phyloP scores from a whole-genome alignment of 2,329 filamentous ascomycete species.

The Colletotrichum sublineola region DNA sequence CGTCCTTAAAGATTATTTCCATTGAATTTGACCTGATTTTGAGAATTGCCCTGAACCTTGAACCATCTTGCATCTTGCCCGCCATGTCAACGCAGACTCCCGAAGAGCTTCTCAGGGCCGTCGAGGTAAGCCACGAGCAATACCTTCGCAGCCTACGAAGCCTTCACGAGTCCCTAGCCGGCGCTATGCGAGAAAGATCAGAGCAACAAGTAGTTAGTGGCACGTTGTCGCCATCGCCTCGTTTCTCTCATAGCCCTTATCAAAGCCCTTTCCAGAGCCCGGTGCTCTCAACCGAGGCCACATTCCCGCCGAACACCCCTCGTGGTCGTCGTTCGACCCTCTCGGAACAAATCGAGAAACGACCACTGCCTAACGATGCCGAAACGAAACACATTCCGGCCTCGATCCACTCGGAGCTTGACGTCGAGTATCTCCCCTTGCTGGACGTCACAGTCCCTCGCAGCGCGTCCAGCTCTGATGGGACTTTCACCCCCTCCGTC shows the following conservation, averaged over 20 bases:
- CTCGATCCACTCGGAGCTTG: constrained; percentile 43
- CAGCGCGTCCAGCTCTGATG: background rate
- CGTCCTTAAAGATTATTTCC: background rate
- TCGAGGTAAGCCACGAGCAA: constrained; percentile 53
- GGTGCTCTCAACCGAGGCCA: constrained; percentile 19
- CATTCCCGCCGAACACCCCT: constrained; percentile 34
- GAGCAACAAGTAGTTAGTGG: constrained; percentile 12
- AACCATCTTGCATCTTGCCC: background rate
- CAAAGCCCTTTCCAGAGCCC: constrained; percentile 37
- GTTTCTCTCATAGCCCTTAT: constrained; percentile 27
- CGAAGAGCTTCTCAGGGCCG: constrained; percentile 52
- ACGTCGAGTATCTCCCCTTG: constrained; percentile 42
- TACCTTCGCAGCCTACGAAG: constrained; percentile 49
- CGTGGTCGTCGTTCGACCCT: constrained; percentile 49
- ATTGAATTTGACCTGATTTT: background rate
- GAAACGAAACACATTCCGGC: constrained; percentile 38
- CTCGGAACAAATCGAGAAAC: constrained; percentile 43
- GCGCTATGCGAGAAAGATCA: constrained; percentile 26
- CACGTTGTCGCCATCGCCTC: constrained; percentile 59
- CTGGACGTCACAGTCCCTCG: constrained; percentile 28
- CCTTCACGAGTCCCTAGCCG: constrained; percentile 48
- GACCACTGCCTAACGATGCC: constrained; percentile 37
- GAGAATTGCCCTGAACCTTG: background rate
- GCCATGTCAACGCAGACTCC: constrained; percentile 45
- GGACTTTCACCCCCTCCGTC: constrained; percentile 16